phyloP scores from a whole-genome alignment of 179 eudicot species.

The Amaranthus tricolor region DNA sequence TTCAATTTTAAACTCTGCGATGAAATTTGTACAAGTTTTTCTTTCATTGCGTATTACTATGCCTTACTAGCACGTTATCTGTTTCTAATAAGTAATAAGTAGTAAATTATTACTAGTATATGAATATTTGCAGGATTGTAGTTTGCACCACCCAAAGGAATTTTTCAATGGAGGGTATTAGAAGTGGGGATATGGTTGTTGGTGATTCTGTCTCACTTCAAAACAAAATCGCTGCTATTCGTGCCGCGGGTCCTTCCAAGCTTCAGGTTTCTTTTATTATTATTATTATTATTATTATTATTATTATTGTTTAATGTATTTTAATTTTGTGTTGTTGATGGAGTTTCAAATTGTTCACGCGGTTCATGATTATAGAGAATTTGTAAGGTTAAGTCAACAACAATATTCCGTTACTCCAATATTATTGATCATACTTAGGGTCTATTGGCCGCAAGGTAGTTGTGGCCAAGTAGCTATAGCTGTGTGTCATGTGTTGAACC shows the following conservation, averaged over 20 bases:
- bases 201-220: slow-evolving; percentile 45
- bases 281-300: neutral
- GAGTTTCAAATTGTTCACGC: too few species aligned
- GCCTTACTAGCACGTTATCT: too few species aligned
- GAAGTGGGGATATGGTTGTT: slow-evolving; percentile 34
- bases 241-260: slow-evolving; percentile 51
- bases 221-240: slow-evolving; percentile 56
- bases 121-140: slow-evolving; percentile 25
- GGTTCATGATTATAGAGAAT: neutral
- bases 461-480: too few species aligned
- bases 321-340: too few species aligned
- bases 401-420: neutral
- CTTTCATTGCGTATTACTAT: neutral
- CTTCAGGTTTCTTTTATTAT: slow-evolving; percentile 53
- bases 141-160: slow-evolving; percentile 18
- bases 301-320: neutral
- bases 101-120: neutral
- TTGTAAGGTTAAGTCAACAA: neutral
- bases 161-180: slow-evolving; percentile 30
- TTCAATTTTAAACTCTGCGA: neutral
- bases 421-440: neutral
- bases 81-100: too few species aligned
- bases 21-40: neutral
- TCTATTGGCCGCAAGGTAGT: too few species aligned
- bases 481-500: too few species aligned